Evolutionary conservation across 2,329 filamentous ascomycete species (phyloP).

Genomic region (Penicillium sp.): DNA sequence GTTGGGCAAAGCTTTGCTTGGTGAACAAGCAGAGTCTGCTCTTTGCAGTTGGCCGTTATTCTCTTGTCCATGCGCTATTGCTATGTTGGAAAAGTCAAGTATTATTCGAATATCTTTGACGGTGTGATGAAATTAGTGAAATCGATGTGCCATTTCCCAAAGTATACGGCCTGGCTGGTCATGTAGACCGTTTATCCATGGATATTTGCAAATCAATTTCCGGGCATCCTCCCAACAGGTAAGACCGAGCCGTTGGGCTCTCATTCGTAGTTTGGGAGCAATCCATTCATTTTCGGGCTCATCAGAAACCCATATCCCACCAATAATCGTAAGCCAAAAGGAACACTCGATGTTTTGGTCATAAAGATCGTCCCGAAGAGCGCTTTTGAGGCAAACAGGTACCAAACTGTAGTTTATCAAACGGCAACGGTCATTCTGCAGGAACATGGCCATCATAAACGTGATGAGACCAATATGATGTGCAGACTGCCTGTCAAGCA

Average conservation of each 20-base stretch:
- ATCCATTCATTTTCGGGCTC: background rate
- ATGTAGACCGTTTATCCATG: constrained; percentile 1
- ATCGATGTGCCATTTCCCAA: background rate
- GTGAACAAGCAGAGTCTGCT: background rate
- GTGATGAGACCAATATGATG: background rate
- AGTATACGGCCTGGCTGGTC: background rate
- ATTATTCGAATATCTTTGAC: too few species aligned
- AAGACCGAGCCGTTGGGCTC: background rate
- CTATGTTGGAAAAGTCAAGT: too few species aligned
- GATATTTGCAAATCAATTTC: background rate
- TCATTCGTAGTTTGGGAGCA: background rate
- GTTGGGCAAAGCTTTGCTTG: constrained; percentile 29
- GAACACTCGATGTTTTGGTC: background rate
- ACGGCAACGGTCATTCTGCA: background rate
- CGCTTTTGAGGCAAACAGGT: background rate
- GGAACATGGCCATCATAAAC: background rate
- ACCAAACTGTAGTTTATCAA: background rate
- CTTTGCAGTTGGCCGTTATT: too few species aligned
- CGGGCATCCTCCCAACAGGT: background rate
- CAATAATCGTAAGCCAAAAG: background rate
- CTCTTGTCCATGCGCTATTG: too few species aligned
- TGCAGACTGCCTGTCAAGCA: background rate
- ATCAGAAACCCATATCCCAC: background rate
- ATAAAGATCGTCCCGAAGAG: background rate
- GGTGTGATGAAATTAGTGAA: too few species aligned